Evolutionary conservation across 768 basidiomycete genomes (phyloP), one percentile per base, ranked within the genome.

Genomic region (Podaxis sp.): DNA sequence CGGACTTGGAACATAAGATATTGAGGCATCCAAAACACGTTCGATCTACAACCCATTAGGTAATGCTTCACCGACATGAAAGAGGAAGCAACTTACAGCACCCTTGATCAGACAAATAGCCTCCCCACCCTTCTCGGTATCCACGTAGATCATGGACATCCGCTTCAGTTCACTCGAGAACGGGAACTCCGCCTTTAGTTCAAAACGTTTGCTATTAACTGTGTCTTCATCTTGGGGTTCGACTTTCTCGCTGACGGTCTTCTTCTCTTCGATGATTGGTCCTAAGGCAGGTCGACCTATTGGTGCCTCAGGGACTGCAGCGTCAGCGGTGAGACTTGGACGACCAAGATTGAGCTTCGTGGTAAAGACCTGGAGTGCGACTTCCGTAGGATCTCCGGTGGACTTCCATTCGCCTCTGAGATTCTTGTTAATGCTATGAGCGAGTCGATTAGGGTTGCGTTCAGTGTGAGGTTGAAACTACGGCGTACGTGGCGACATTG

Each of bases 281-380:
- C 72, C 74, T 24, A 71, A 63, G 12, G 73, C 71, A 5, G 70
- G 70, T 22, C 68, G 66, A 5, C 63, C 58, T 27, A 29, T 59
- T 11, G 54, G 47, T 36, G 66, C 66, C 51, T 68, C 65, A 25
- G 52, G 36, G 3, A 71, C 69, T 17, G 67, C 60, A 11, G 65
- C 62, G 59, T 76, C 72, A 11, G 58, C 29, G 6, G 73, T 70
- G 8, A 78, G 65, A 17, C 62, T 66, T 17, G 73, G 64, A 19
- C 74, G 71, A 7, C 83, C 82, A 49, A 79, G 75, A 1, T 77
- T 76, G 50, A 84, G 74, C 62, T 80, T 82, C 55, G 78, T 76
- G 1, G 83, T 82, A 59, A 84, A 82, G 22, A 83, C 82, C 66
- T 83, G 82, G 4, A 85, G 76, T 3, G 83, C 83, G n/a, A 83